Percentiles rank a stretch among this genome's conserved stretches.
Conservation (phyloP, 2,329 filamentous ascomycete species). For the Boeremia lycopersici region DNA sequence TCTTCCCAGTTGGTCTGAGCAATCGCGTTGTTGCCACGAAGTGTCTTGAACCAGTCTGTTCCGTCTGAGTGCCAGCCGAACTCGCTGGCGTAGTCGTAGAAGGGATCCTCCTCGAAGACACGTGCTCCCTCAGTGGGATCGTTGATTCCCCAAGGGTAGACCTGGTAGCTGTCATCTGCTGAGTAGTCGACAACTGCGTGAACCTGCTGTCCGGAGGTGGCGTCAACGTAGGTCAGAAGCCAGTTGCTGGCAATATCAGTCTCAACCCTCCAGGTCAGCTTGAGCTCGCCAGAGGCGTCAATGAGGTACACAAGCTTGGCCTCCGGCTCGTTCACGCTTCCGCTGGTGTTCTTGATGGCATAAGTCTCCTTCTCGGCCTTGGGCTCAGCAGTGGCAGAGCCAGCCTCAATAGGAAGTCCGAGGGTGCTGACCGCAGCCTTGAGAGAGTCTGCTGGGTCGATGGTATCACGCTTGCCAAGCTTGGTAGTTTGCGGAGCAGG, state of each 20-base stretch:
- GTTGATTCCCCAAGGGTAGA: slow-evolving; percentile 61
- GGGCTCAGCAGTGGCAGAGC: slow-evolving; percentile 38
- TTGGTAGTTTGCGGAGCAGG: slow-evolving; percentile 34
- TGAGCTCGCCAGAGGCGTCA: slow-evolving; percentile 51
- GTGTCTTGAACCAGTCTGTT: slow-evolving; percentile 56
- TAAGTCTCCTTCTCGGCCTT: slow-evolving; percentile 45
- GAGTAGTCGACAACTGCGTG: slow-evolving; percentile 61
- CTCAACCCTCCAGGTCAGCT: slow-evolving; percentile 64
- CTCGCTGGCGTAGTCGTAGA: slow-evolving; percentile 54
- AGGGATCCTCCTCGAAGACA: slow-evolving; percentile 55
- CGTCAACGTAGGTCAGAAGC: slow-evolving; percentile 63
- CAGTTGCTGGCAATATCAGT: slow-evolving; percentile 62
- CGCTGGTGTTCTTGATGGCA: slow-evolving; percentile 50
- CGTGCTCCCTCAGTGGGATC: slow-evolving; percentile 60
- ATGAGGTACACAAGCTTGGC: slow-evolving; percentile 61
- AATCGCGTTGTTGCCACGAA: slow-evolving; percentile 65
- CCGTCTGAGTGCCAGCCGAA: slow-evolving; percentile 63
- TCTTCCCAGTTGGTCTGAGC: slow-evolving; percentile 58
- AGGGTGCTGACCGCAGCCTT: slow-evolving; percentile 48
- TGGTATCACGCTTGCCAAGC: slow-evolving; percentile 33
- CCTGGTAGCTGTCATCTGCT: slow-evolving; percentile 59
- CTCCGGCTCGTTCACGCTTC: slow-evolving; percentile 58
- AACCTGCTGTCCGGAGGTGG: slow-evolving; percentile 53
- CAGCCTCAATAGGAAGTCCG: slow-evolving; percentile 48
- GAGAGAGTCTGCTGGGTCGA: slow-evolving; percentile 52